Percentiles rank a stretch among this genome's conserved stretches.
phyloP scores from a whole-genome alignment of 306 rosid genomes.

The Leucaena leucocephala region DNA sequence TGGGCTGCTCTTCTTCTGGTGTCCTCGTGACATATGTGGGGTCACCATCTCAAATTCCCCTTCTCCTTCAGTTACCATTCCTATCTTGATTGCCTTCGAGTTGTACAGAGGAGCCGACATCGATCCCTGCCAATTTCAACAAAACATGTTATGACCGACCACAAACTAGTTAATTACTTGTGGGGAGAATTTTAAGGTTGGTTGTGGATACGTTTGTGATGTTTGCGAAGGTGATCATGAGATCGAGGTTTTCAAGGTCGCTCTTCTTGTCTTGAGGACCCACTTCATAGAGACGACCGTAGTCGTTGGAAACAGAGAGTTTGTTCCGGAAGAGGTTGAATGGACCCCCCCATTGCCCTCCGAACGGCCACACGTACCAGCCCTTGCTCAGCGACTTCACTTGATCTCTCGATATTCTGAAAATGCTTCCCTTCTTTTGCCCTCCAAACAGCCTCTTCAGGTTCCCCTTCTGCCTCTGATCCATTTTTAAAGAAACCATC shows the following conservation, averaged over 20 bases:
- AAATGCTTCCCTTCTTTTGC: constrained; percentile 52
- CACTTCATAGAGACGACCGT: constrained; percentile 57
- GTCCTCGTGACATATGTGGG: constrained; percentile 44
- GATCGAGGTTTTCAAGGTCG: constrained; percentile 47
- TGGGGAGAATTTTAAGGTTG: too few relatives aligned
- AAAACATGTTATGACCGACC: background rate
- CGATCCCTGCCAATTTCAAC: background rate
- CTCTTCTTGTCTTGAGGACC: constrained; percentile 20
- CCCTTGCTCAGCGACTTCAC: constrained; percentile 46
- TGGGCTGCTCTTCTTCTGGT: constrained; percentile 22
- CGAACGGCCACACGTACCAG: constrained; percentile 60
- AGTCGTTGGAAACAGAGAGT: constrained; percentile 51
- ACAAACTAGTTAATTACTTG: background rate
- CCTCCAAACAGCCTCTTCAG: constrained; percentile 51
- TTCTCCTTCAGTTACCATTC: constrained; percentile 28
- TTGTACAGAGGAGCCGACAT: constrained; percentile 44
- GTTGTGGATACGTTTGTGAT: constrained; percentile 46
- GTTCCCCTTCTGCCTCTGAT: constrained; percentile 41
- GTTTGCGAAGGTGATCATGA: constrained; percentile 54
- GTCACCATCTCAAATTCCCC: constrained; percentile 70
- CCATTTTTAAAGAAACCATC: background rate
- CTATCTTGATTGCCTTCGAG: too few relatives aligned
- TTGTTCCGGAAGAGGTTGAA: constrained; percentile 49
- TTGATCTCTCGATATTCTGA: constrained; percentile 50
- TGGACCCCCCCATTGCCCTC: constrained; percentile 40